Conservation (phyloP, 2,329 filamentous ascomycete species). For the Beauveria varroae region DNA sequence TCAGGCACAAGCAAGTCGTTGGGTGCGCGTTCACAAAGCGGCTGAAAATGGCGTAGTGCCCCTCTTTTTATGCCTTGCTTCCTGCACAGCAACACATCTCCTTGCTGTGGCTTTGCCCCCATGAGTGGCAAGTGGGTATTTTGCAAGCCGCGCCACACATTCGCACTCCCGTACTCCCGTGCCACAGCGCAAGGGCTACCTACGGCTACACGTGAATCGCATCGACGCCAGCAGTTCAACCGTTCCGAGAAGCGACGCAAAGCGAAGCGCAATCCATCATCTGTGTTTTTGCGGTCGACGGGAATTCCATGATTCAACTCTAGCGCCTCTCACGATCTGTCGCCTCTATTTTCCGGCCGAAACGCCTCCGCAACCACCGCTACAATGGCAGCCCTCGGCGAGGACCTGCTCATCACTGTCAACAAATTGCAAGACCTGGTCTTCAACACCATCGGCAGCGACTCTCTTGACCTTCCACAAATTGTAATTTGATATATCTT, state of each 20-base stretch:
- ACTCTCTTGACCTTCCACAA: slow-evolving; percentile 93
- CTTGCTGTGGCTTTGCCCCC: slow-evolving; percentile 5
- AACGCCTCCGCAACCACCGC: slow-evolving; percentile 13
- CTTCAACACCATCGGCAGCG: slow-evolving; percentile 99
- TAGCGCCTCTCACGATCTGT: slow-evolving; percentile 2
- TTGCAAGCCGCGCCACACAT: background rate
- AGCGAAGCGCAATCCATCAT: slow-evolving; percentile 11
- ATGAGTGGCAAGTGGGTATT: slow-evolving; percentile 3
- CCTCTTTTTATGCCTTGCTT: background rate
- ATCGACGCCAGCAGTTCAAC: slow-evolving; percentile 2
- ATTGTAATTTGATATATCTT: slow-evolving; percentile 59
- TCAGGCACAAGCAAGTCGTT: no score
- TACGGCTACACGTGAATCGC: slow-evolving; percentile 10
- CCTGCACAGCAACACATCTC: background rate
- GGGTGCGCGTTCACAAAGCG: background rate
- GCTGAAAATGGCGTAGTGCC: slow-evolving; percentile 1
- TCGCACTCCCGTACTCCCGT: slow-evolving; percentile 2
- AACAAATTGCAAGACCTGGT: slow-evolving; percentile 98
- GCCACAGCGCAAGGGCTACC: background rate
- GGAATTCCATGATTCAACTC: slow-evolving; percentile 2
- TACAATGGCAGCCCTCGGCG: slow-evolving; percentile 85
- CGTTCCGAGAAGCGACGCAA: background rate
- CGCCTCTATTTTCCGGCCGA: background rate
- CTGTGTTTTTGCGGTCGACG: slow-evolving; percentile 5
- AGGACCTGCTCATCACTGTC: slow-evolving; percentile 89